Evolutionary conservation across 306 rosid genomes (phyloP).

Genomic region (Neltuma alba): DNA sequence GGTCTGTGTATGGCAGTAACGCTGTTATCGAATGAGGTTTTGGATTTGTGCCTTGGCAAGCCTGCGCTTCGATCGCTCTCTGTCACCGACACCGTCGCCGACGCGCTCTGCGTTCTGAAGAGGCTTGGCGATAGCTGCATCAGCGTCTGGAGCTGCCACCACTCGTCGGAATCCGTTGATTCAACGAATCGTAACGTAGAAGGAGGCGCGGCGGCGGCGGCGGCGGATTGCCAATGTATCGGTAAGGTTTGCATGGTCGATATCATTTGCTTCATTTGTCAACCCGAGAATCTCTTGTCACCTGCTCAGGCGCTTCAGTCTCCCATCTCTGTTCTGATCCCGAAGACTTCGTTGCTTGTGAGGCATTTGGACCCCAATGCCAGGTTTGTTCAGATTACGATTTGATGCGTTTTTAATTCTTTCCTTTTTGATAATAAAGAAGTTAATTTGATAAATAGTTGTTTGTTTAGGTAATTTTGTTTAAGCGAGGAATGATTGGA

Average conservation of each 20-base stretch:
- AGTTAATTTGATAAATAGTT: background rate
- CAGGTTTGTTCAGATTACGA: slow-evolving; percentile 44
- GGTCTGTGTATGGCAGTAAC: slow-evolving; percentile 77
- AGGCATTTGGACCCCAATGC: slow-evolving; percentile 67
- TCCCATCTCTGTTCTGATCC: slow-evolving; percentile 49
- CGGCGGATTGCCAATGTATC: slow-evolving; percentile 54
- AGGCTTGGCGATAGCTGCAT: slow-evolving; percentile 45
- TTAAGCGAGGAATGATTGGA: background rate
- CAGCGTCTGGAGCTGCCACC: slow-evolving; percentile 80
- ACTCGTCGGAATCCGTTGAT: slow-evolving; percentile 32
- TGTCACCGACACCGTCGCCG: slow-evolving; percentile 57
- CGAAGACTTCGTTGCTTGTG: slow-evolving; percentile 37
- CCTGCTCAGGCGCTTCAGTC: slow-evolving; percentile 66
- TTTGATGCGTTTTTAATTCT: background rate
- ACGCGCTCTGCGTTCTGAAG: slow-evolving; percentile 63
- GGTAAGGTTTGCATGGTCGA: slow-evolving; percentile 73
- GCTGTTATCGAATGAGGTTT: slow-evolving; percentile 52
- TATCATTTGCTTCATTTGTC: slow-evolving; percentile 61
- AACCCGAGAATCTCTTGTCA: slow-evolving; percentile 44
- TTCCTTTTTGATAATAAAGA: background rate
- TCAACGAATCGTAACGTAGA: background rate
- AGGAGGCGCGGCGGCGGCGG: background rate
- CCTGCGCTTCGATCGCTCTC: slow-evolving; percentile 69
- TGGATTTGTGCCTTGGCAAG: slow-evolving; percentile 89
- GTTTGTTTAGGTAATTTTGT: background rate